These are phyloP conservation scores for Chaetomiaceae sp. DNA, from an alignment of 2,329 filamentous ascomycete genomes.

Conservation along the genomic window DNA sequence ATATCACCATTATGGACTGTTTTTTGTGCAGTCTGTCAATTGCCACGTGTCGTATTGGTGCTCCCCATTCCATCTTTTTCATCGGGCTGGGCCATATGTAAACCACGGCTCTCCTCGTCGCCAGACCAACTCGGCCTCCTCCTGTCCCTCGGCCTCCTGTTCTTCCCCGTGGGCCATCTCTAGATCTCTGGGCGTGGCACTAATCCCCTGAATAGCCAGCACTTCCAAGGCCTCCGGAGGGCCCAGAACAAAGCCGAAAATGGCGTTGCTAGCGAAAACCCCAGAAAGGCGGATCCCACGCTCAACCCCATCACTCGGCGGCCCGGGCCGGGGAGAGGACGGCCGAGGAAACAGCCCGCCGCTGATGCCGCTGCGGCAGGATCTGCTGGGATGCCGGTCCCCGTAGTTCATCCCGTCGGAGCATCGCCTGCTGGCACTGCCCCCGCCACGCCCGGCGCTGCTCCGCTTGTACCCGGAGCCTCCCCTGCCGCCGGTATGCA, in stretches of 20 bases:
- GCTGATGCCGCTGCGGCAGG: slow-evolving; percentile 7
- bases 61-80: no score
- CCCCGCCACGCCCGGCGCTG: neutral
- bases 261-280: slow-evolving; percentile 31
- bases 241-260: slow-evolving; percentile 50
- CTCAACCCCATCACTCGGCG: slow-evolving; percentile 57
- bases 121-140: neutral
- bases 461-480: neutral
- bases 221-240: slow-evolving; percentile 56
- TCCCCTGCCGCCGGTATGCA: neutral
- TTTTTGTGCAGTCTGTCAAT: neutral
- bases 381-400: neutral
- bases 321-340: slow-evolving; percentile 54
- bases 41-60: neutral
- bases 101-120: neutral
- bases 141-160: neutral
- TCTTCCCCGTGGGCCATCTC: no score
- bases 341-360: slow-evolving; percentile 45
- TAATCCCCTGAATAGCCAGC: slow-evolving; percentile 45
- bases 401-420: neutral
- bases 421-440: neutral
- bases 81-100: no score
- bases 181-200: neutral
- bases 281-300: slow-evolving; percentile 46
- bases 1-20: no score